Base-by-base conservation (phyloP, 2,329 filamentous ascomycete genomes). In the Hortaea werneckii region DNA sequence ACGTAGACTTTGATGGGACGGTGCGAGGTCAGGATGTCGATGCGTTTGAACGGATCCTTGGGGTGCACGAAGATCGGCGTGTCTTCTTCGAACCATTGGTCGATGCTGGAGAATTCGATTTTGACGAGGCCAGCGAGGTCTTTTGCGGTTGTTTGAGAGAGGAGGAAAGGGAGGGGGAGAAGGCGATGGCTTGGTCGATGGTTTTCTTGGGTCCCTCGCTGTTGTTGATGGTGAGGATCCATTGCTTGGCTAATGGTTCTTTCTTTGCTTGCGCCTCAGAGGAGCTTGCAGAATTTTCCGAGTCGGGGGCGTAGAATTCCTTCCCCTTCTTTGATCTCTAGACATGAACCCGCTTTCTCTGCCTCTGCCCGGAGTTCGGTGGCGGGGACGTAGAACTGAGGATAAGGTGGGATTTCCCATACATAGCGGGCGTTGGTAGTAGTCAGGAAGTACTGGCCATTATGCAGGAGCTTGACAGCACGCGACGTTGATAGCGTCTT, bases 21-120 rank as follows among this genome's bases (percentile, higher is more conserved):
- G 1, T 69, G 66, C 0, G 78, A 82, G 1, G 67, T 66, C 5
- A 84, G 60, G 27, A 79, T 73, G 46, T 83, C 80, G 49, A 85
- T 67, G 9, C 81, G 73, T 53, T 80, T 81, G 64, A 76, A 83
- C 0, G 80, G 81, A 44, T 84, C 80, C 51, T 82, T 83, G 0
- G 80, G 80, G 48, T 85, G 81, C 3, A 77, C 70, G 54, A 73
- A 73, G 45, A 83, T 74, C 1, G 71, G 74, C 1, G 67, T 65
- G 42, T 81, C 77, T 62, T 83, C 80, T 55, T 81, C 78, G 52
- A 72, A 72, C 72, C 72, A 76, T 40, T 66, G 58, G 37, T 72
- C 69, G 41, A 59, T 41, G 13, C 46, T 38, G 9, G 26, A 48
- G 47, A 62, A 61, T 30, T 54, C 50, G 40, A 62, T 52, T 29